phyloP scores from a whole-genome alignment of 371 early-diverging fungal species.

The Circinella umbellata region DNA sequence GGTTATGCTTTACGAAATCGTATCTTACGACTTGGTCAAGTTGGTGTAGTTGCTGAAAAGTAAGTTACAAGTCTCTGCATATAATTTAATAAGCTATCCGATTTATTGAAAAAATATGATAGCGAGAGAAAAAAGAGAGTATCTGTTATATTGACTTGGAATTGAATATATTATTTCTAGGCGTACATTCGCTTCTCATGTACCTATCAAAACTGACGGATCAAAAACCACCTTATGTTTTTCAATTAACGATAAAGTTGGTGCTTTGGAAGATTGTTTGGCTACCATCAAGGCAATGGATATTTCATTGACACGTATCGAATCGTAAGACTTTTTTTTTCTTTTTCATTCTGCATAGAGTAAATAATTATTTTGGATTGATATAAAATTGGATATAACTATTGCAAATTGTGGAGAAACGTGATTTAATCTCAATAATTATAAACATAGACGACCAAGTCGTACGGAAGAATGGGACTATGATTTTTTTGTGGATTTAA shows the following conservation, averaged over 20 bases:
- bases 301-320: constrained; percentile 91
- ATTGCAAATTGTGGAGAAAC: too few species aligned
- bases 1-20: constrained; percentile 91
- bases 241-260: constrained; percentile 85
- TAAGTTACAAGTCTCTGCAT: background rate
- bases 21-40: constrained; percentile 93
- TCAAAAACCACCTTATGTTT: constrained; percentile 73
- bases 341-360: too few species aligned
- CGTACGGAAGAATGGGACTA: constrained; percentile 81
- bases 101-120: too few species aligned
- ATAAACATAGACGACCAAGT: constrained; percentile 71
- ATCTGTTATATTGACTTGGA: background rate
- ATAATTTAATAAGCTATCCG: background rate
- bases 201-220: constrained; percentile 17
- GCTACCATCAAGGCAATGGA: constrained; percentile 71
- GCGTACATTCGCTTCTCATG: constrained; percentile 12
- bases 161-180: background rate
- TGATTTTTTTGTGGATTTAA: constrained; percentile 93
- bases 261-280: constrained; percentile 86
- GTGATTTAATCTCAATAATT: too few species aligned
- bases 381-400: too few species aligned
- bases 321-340: constrained; percentile 62
- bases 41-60: constrained; percentile 85
- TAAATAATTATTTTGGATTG: too few species aligned
- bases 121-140: constrained; percentile 12